phyloP scores from a whole-genome alignment of 192 early-diverging fungal genomes.

The Phycomyces blakesleeanus region DNA sequence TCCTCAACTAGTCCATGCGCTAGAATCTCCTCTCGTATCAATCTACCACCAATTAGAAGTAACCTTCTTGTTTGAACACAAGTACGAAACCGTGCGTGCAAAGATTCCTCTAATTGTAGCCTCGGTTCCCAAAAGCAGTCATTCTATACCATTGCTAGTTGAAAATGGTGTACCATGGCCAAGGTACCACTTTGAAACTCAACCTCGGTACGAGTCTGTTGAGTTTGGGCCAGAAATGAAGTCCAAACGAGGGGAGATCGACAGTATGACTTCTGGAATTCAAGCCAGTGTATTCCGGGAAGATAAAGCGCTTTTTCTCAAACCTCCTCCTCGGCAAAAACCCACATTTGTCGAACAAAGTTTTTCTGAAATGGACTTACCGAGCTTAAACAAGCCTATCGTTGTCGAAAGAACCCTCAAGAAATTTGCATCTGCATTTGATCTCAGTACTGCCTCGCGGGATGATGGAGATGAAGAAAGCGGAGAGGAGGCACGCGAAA shows the following conservation, averaged over 20 bases:
- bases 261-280: too few relatives aligned
- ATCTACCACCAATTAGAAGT: conserved; percentile 32
- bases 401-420: neutral
- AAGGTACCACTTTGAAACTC: too few relatives aligned
- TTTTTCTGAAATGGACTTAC: neutral
- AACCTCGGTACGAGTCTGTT: too few relatives aligned
- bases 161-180: too few relatives aligned
- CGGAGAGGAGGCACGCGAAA: neutral
- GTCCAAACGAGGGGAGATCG: too few relatives aligned
- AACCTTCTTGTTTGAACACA: conserved; percentile 22
- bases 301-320: too few relatives aligned
- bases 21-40: conserved; percentile 28
- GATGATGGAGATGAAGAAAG: neutral
- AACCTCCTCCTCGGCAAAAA: too few relatives aligned
- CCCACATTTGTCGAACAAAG: neutral
- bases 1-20: conserved; percentile 8
- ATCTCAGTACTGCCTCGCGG: conserved; percentile 14
- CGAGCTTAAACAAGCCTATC: neutral
- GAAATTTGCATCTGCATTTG: conserved; percentile 27
- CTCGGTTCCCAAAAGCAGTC: conserved; percentile 9
- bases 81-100: conserved; percentile 27
- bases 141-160: too few relatives aligned
- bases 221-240: too few relatives aligned
- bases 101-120: conserved; percentile 30
- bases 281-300: too few relatives aligned